These are phyloP conservation scores for Amphicarpaea edgeworthii DNA, from an alignment of 306 rosid genomes.

Conservation along the genomic window DNA sequence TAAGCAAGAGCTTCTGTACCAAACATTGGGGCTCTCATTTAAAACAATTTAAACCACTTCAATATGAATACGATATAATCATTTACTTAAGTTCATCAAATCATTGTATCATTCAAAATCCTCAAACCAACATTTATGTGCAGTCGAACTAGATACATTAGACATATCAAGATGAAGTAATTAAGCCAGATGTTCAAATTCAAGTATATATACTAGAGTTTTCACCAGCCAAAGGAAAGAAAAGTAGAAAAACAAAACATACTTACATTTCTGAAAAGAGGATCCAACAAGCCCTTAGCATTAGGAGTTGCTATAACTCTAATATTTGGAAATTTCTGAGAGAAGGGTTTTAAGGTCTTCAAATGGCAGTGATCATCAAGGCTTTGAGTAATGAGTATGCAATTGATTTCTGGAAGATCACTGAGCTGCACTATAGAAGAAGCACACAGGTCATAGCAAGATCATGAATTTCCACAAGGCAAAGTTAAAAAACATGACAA, in stretches of 20 bases:
- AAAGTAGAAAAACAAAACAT: not conserved
- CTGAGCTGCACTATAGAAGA: conserved; percentile 69
- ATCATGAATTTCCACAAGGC: conserved; percentile 26
- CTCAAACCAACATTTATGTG: conserved; percentile 31
- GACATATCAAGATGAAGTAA: conserved; percentile 31
- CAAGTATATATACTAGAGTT: not conserved
- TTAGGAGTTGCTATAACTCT: conserved; percentile 86
- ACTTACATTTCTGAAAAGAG: conserved; percentile 84
- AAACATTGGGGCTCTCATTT: not conserved
- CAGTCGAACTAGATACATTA: not conserved
- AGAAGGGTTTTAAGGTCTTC: conserved; percentile 83
- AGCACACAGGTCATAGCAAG: conserved; percentile 47
- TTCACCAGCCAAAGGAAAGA: conserved; percentile 31
- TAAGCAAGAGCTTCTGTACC: not conserved
- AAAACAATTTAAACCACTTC: conserved; percentile 25
- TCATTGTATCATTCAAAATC: conserved; percentile 28
- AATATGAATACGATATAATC: not conserved
- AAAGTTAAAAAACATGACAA: conserved; percentile 11
- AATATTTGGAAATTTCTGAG: conserved; percentile 67
- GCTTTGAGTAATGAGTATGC: conserved; percentile 87
- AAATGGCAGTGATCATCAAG: conserved; percentile 98
- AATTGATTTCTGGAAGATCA: conserved; percentile 90
- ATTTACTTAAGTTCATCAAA: not conserved
- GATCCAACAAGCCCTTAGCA: conserved; percentile 78
- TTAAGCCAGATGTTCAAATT: conserved; percentile 6